Conservation (phyloP, 305 asterid species). For the Fraxinus sp. region DNA sequence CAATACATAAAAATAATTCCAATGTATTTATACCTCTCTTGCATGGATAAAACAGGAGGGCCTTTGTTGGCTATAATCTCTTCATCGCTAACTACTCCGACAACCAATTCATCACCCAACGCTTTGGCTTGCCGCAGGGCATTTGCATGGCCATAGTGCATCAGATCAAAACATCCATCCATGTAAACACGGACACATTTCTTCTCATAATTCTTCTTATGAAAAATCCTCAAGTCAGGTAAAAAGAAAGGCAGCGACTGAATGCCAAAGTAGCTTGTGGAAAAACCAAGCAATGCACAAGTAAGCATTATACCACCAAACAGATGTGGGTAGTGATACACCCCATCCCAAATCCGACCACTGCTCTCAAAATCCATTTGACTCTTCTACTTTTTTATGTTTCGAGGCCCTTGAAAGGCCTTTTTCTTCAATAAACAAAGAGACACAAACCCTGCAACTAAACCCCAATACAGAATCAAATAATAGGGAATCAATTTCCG, state of each 20-base stretch:
- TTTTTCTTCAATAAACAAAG: slow-evolving; percentile 42
- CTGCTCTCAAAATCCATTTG: slow-evolving; percentile 76
- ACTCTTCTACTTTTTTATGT: slow-evolving; percentile 28
- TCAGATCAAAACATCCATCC: slow-evolving; percentile 97
- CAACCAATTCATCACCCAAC: slow-evolving; percentile 83
- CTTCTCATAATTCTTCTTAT: slow-evolving; percentile 55
- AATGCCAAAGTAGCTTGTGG: slow-evolving; percentile 76
- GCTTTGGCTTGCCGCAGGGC: slow-evolving; percentile 94
- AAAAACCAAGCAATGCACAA: slow-evolving; percentile 79
- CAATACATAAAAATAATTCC: neutral
- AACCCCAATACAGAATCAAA: slow-evolving; percentile 9
- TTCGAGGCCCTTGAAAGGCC: slow-evolving; percentile 29
- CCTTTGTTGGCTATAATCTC: slow-evolving; percentile 83
- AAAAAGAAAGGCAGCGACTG: slow-evolving; percentile 67
- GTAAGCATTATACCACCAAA: slow-evolving; percentile 94
- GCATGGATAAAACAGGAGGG: slow-evolving; percentile 88
- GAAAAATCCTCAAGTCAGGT: slow-evolving; percentile 54
- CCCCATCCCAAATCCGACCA: slow-evolving; percentile 78
- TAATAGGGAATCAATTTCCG: neutral
- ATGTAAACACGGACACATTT: slow-evolving; percentile 79
- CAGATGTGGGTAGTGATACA: slow-evolving; percentile 66
- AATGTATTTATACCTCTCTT: slow-evolving; percentile 60
- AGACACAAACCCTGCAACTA: slow-evolving; percentile 76
- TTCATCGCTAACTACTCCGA: slow-evolving; percentile 93
- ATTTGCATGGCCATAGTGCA: slow-evolving; percentile 98